Percentiles rank a stretch among this genome's conserved stretches.
Evolutionary conservation across 768 basidiomycete species (phyloP).

Genomic region (Lentinula sp.): DNA sequence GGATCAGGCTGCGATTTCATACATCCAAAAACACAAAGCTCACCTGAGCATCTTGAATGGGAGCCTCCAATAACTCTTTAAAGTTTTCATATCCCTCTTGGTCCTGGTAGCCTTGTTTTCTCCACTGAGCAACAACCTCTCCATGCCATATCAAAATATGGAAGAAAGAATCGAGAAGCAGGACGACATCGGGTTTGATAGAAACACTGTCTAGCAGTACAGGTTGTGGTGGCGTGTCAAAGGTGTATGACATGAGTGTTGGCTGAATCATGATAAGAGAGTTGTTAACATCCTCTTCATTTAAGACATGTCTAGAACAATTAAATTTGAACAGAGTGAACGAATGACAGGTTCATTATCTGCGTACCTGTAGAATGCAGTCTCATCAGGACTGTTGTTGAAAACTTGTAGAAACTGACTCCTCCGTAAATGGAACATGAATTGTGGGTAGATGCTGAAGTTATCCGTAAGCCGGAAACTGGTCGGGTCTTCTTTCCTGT

Average conservation of each 20-base stretch:
- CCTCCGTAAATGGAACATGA: slow-evolving; percentile 98
- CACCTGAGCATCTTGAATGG: slow-evolving; percentile 86
- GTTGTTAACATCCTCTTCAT: slow-evolving; percentile 98
- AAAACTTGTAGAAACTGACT: slow-evolving; percentile 99
- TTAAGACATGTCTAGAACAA: slow-evolving; percentile 75
- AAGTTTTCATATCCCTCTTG: slow-evolving; percentile 99
- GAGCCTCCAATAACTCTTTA: slow-evolving; percentile 85
- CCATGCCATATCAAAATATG: slow-evolving; percentile 99
- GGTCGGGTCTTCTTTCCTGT: slow-evolving; percentile 93
- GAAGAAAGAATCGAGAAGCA: slow-evolving; percentile 99
- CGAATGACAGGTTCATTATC: not conserved
- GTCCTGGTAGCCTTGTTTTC: slow-evolving; percentile 97
- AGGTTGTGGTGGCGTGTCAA: slow-evolving; percentile 87
- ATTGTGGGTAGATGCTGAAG: slow-evolving; percentile 98
- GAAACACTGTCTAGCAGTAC: slow-evolving; percentile 96
- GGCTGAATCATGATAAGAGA: slow-evolving; percentile 99
- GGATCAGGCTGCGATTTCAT: not conserved
- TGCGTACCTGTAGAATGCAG: slow-evolving; percentile 89
- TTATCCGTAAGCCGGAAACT: slow-evolving; percentile 92
- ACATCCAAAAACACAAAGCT: slow-evolving; percentile 8
- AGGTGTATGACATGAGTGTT: slow-evolving; percentile 96
- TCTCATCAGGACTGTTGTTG: slow-evolving; percentile 99
- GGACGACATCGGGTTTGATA: slow-evolving; percentile 94
- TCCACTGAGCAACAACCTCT: slow-evolving; percentile 94
- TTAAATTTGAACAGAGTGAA: not conserved